phyloP scores from a whole-genome alignment of 257 asterid genomes.

The Capsicum rhomboideum region DNA sequence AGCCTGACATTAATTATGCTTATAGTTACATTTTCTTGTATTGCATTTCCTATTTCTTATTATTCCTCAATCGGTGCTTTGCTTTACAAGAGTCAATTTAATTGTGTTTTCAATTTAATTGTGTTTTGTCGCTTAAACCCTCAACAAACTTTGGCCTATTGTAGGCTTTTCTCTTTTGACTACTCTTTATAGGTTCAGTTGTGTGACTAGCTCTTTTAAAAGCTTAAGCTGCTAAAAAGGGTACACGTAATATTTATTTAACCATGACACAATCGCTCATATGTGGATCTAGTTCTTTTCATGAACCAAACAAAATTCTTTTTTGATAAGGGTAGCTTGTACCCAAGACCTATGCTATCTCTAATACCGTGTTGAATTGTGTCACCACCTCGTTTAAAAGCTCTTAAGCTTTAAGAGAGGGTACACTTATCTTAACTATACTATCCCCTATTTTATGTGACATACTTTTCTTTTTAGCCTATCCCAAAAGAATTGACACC shows the following conservation, averaged over 20 bases:
- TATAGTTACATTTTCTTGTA: background rate
- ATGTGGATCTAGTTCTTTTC: background rate
- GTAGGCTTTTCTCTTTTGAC: background rate
- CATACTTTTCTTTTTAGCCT: background rate
- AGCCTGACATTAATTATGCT: background rate
- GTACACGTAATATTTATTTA: background rate
- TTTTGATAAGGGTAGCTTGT: background rate
- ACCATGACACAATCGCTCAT: background rate
- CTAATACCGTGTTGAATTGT: background rate
- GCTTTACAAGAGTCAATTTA: background rate
- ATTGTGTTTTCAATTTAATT: background rate
- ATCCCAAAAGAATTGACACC: background rate
- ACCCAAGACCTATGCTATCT: background rate
- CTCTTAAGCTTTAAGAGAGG: background rate
- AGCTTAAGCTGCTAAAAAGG: background rate
- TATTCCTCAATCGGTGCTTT: background rate
- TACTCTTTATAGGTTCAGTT: background rate
- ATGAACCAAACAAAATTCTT: background rate
- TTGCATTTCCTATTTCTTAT: background rate
- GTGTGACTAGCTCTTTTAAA: background rate
- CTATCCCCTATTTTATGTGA: background rate
- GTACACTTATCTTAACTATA: background rate
- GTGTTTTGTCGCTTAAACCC: background rate
- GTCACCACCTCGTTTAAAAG: background rate
- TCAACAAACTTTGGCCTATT: background rate